Conservation (phyloP, 371 early-diverging fungal species). For the Smittium culicis region DNA sequence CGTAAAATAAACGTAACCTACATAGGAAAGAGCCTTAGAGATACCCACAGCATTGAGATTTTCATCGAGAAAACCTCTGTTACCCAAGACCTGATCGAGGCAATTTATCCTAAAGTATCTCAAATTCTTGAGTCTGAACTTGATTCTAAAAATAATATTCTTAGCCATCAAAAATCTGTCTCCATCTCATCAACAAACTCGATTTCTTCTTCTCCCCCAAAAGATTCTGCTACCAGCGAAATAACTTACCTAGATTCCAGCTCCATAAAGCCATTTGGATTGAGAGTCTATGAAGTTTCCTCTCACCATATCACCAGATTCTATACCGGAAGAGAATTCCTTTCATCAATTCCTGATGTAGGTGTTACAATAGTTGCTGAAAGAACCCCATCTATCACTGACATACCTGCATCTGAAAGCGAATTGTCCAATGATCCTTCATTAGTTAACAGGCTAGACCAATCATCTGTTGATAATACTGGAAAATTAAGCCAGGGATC, state of each 20-base stretch:
- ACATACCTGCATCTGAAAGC: slow-evolving; percentile 21
- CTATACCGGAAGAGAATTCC: slow-evolving; percentile 12
- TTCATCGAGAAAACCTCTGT: slow-evolving; percentile 42
- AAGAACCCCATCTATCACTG: slow-evolving; percentile 14
- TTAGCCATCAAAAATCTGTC: slow-evolving; percentile 11
- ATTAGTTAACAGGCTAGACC: background rate
- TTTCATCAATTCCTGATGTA: slow-evolving; percentile 22
- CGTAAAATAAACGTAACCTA: slow-evolving; percentile 41
- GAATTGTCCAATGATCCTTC: slow-evolving; percentile 19
- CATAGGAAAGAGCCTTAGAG: slow-evolving; percentile 37
- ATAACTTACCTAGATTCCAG: background rate
- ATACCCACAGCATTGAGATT: slow-evolving; percentile 37
- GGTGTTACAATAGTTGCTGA: slow-evolving; percentile 11
- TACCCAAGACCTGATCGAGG: slow-evolving; percentile 44
- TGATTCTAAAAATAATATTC: slow-evolving; percentile 30
- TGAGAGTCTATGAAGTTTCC: slow-evolving; percentile 34
- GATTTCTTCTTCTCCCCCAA: slow-evolving; percentile 4
- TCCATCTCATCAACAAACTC: background rate
- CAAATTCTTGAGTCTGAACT: slow-evolving; percentile 13
- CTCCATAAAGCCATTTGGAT: slow-evolving; percentile 14
- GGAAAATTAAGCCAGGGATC: slow-evolving; percentile 32
- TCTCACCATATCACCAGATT: slow-evolving; percentile 29
- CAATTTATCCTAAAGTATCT: slow-evolving; percentile 37
- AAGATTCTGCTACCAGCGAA: background rate
- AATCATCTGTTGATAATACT: slow-evolving; percentile 35